Evolutionary conservation across 441 rosid genomes (phyloP).

Genomic region (Corymbia calophylla): DNA sequence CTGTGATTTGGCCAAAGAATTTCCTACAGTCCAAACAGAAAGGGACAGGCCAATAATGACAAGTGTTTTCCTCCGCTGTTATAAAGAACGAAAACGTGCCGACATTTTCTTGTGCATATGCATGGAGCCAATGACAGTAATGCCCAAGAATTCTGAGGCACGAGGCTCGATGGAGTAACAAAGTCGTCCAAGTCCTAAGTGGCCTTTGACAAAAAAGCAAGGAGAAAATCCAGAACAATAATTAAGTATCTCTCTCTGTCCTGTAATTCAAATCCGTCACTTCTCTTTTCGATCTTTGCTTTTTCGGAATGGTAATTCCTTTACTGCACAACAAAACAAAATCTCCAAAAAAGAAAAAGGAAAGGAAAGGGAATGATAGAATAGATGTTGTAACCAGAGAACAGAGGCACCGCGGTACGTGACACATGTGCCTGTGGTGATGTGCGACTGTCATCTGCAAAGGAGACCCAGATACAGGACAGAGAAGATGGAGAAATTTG

Average conservation of each 20-base stretch:
- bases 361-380: not conserved
- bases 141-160: not conserved
- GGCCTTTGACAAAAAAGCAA: not conserved
- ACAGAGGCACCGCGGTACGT: not conserved
- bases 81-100: not conserved
- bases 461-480: not conserved
- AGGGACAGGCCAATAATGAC: not conserved
- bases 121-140: not conserved
- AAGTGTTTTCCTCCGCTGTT: not conserved
- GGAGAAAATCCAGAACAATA: not conserved
- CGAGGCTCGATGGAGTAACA: not conserved
- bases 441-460: not conserved
- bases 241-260: not conserved
- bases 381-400: not conserved
- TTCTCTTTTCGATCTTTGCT: not conserved
- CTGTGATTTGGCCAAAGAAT: not conserved
- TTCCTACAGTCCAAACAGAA: not conserved
- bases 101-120: not conserved
- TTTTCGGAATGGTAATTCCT: not conserved
- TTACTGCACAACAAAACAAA: not conserved
- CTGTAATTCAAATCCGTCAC: not conserved
- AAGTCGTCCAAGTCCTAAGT: not conserved
- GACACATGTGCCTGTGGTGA: not conserved
- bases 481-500: not conserved
- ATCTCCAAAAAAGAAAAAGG: not conserved